A percentile compares a stretch with the other conserved stretches of the same genome.
Conservation (phyloP, 371 early-diverging fungal species). For the Dichotomocladium elegans region DNA sequence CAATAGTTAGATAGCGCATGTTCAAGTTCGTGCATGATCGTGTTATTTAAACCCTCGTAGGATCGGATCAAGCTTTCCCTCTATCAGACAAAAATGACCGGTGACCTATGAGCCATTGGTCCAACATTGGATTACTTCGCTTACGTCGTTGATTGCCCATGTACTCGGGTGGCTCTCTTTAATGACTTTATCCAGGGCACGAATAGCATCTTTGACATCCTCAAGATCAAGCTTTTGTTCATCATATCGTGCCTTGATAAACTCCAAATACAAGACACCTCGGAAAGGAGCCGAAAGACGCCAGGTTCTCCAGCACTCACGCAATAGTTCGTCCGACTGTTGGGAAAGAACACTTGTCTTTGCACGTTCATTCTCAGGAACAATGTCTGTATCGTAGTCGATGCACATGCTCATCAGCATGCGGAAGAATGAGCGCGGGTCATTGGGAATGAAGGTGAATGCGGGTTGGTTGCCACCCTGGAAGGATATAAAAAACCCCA, state of each 20-base stretch:
- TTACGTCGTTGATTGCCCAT: slow-evolving; percentile 56
- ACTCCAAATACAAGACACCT: slow-evolving; percentile 62
- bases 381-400: slow-evolving; percentile 47
- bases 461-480: slow-evolving; percentile 9
- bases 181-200: slow-evolving; percentile 41
- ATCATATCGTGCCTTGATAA: slow-evolving; percentile 52
- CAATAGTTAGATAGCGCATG: slow-evolving; percentile 42
- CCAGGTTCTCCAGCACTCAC: slow-evolving; percentile 70
- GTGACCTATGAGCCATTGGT: not conserved
- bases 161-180: slow-evolving; percentile 42
- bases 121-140: slow-evolving; percentile 3
- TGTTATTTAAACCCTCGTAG: slow-evolving; percentile 43
- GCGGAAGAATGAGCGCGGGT: slow-evolving; percentile 56
- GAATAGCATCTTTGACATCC: slow-evolving; percentile 48
- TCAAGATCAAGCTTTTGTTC: slow-evolving; percentile 40
- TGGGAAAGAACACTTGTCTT: slow-evolving; percentile 51
- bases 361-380: slow-evolving; percentile 45
- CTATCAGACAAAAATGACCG: slow-evolving; percentile 10
- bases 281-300: slow-evolving; percentile 63
- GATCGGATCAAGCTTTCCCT: slow-evolving; percentile 39
- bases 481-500: too few relatives aligned
- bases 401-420: slow-evolving; percentile 56
- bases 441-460: slow-evolving; percentile 54
- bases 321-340: slow-evolving; percentile 57
- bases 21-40: slow-evolving; percentile 30